Base-by-base conservation (phyloP, 179 eudicot species). In the Camellia oleifera region DNA sequence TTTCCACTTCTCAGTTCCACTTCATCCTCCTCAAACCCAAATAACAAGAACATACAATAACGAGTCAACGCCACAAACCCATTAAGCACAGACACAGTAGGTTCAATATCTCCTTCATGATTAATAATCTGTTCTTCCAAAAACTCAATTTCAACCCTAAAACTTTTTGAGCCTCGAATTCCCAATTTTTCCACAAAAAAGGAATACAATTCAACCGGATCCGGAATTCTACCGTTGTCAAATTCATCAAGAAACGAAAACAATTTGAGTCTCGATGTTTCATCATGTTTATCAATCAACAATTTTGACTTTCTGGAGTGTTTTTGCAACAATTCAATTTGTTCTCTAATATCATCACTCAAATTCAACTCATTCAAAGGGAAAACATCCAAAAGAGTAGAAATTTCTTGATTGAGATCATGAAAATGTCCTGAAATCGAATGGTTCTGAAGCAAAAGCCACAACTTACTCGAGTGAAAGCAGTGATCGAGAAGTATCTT, bases 351-450 rank as follows among this genome's bases (percentile, higher is more conserved):
- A 86, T 94, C 97, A 45, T 78, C 86, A 69, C 86, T 85, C 81
- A 90, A 81, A 60, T 82, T 62, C 62, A 92, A 69, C 79, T 88
- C 91, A 10, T 64, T 62, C 23, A 91, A 68, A 0, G 98, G 98
- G 7, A 92, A 79, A 57, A 94, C 95, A 89, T 94, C 98, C 86
- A 94, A 82, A 77, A 94, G 86, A 0, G 98, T 92, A 4, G 83
- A 89, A 9, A 92, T 83, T 48, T 92, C 93, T 73, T 88, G 92
- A 84, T 85, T 89, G 50, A 94, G 83, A 73, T 94, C 98, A 84
- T 92, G 93, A 72, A 91, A 94, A 89, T 92, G 93, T 5, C 95
- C 91, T 0, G 97, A 89, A 82, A 94, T 84, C 4, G 91, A 81
- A 67, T 87, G 93, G 81, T 88, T 92, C 68, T 94, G 97, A 44